phyloP scores from a whole-genome alignment of 176 grass and related monocot genomes.

The Carex kokanica region DNA sequence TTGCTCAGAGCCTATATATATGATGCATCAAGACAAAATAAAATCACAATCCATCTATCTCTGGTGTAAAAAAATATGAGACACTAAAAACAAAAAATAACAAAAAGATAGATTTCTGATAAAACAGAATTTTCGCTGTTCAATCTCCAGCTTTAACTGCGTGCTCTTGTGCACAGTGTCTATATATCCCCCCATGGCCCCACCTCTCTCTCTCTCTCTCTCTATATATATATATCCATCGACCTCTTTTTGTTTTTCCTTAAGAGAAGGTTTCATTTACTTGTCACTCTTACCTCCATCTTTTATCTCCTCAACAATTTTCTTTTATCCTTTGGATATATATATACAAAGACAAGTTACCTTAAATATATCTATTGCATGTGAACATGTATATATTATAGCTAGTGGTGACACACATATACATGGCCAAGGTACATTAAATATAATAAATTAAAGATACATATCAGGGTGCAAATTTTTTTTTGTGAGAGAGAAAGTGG shows the following conservation, averaged over 20 bases:
- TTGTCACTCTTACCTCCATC: background rate
- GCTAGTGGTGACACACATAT: background rate
- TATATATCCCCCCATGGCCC: constrained; percentile 29
- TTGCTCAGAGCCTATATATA: constrained; percentile 70
- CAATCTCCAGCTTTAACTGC: constrained; percentile 66
- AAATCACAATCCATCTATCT: constrained; percentile 27
- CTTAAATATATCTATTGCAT: background rate
- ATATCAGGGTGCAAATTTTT: background rate
- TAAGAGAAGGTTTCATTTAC: background rate
- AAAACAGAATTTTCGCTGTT: constrained; percentile 25
- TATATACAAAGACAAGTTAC: background rate
- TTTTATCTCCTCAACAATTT: background rate
- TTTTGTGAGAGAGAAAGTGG: constrained; percentile 11
- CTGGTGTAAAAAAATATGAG: background rate
- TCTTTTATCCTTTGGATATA: background rate
- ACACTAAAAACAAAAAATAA: constrained; percentile 26
- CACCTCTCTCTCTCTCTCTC: constrained; percentile 45
- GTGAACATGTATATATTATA: background rate
- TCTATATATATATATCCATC: background rate
- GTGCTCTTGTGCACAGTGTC: constrained; percentile 45
- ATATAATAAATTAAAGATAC: background rate
- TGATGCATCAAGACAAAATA: constrained; percentile 33
- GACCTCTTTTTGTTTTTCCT: constrained; percentile 46
- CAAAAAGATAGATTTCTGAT: constrained; percentile 19
- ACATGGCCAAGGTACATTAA: background rate